Evolutionary conservation across 108 stramenopile genomes (phyloP), one percentile per base, ranked within the genome.

Genomic region (Conticribra guillardii): DNA sequence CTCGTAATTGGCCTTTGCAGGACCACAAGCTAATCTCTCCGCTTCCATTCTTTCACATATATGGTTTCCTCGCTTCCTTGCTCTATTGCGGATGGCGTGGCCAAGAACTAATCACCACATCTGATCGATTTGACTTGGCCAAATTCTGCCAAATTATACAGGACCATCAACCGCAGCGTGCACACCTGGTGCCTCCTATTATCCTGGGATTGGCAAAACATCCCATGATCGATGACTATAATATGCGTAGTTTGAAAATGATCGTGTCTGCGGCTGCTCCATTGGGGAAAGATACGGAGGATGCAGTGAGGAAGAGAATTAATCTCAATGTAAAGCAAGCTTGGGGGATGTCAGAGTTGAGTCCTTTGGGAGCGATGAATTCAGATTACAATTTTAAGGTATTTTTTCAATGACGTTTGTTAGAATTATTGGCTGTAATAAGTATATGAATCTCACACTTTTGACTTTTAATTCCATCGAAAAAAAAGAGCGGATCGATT

Each of bases 1-100:
- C n/a, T n/a, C n/a, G n/a, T 24, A 30, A 54, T 29, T 1, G 17
- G 17, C 24, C 18, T 19, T 50, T 21, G 21, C 63, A 74, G 67
- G 75, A 82, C 28, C 84, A 89, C 48, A 87, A 73, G 31, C 57
- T 96, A 17, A 85, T 92, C 52, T 80, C 81, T 28, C 96, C 96
- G 1, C 85, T 97, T 0, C 96, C 96, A n/a, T 89, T 94, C 59
- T 97, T 97, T 79, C 96, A 97, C 60, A 97, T 97, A 31, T 97
- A 92, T 73, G 96, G 91, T 29, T 83, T 95, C 49, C 57, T 81
- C 11, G 85, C 71, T 1, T 81, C 85, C 29, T 56, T 85, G 41
- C 50, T 93, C 32, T 89, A 84, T 68, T 76, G 69, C 41, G 79
- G 79, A 18, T 88, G 88, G 86, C 84, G 82, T 64, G 93, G 92